Evolutionary conservation across 805 yeast genomes (phyloP).

Genomic region (Candida berthetii): DNA sequence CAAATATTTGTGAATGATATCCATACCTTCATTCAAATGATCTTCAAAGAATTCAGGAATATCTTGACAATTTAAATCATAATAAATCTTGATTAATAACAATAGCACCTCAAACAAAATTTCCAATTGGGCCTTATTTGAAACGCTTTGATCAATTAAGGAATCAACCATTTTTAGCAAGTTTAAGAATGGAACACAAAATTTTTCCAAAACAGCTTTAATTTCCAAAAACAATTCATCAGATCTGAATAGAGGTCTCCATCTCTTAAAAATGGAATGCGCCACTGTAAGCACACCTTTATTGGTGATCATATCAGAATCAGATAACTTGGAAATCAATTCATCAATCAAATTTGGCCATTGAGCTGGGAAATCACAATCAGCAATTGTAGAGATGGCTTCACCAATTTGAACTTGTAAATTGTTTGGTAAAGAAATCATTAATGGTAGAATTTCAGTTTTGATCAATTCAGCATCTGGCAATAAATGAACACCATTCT

Average conservation of each 20-base stretch:
- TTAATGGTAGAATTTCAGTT: conserved; percentile 71
- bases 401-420: conserved; percentile 94
- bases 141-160: conserved; percentile 41
- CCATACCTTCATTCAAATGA: conserved; percentile 71
- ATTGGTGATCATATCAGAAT: conserved; percentile 63
- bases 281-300: conserved; percentile 88
- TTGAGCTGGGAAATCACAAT: conserved; percentile 87
- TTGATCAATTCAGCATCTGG: conserved; percentile 70
- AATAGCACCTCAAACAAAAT: conserved; percentile 65
- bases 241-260: conserved; percentile 93
- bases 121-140: conserved; percentile 43
- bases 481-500: conserved; percentile 72
- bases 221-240: conserved; percentile 88
- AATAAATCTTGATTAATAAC: conserved; percentile 73
- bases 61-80: conserved; percentile 95
- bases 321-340: conserved; percentile 58
- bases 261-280: conserved; percentile 91
- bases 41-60: conserved; percentile 98
- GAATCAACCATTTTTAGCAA: conserved; percentile 63
- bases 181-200: conserved; percentile 72
- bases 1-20: conserved; percentile 75
- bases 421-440: conserved; percentile 75
- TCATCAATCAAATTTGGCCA: conserved; percentile 81
- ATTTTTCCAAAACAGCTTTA: conserved; percentile 77
- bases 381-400: conserved; percentile 87